Conservation (phyloP, 306 rosid genomes). For the Corylus avellana region DNA sequence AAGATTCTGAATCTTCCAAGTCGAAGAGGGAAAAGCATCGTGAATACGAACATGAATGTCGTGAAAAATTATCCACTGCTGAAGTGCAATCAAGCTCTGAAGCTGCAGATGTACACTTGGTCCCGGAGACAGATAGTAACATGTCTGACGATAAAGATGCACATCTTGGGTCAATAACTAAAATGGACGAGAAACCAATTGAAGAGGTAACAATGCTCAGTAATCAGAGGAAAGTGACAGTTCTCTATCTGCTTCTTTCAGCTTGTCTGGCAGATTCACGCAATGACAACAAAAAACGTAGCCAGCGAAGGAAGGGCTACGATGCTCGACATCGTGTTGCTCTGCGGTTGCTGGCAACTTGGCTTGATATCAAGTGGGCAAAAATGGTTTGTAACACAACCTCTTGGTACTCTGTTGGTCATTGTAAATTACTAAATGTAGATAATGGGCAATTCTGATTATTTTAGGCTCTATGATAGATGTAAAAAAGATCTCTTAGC, state of each 20-base stretch:
- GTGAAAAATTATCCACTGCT: slow-evolving; percentile 55
- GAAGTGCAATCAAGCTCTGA: slow-evolving; percentile 48
- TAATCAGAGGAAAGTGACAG: slow-evolving; percentile 75
- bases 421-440: background rate
- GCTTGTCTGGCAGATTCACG: slow-evolving; percentile 70
- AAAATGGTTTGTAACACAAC: slow-evolving; percentile 65
- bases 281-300: slow-evolving; percentile 46
- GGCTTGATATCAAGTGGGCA: slow-evolving; percentile 86
- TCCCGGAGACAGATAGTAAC: slow-evolving; percentile 28
- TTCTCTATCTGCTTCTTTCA: slow-evolving; percentile 78
- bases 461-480: background rate
- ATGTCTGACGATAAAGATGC: slow-evolving; percentile 32
- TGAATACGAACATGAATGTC: slow-evolving; percentile 61
- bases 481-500: background rate
- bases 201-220: slow-evolving; percentile 69
- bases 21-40: slow-evolving; percentile 56
- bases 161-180: slow-evolving; percentile 25
- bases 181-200: slow-evolving; percentile 49
- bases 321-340: slow-evolving; percentile 92
- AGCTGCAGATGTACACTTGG: slow-evolving; percentile 32
- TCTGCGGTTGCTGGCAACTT: slow-evolving; percentile 69
- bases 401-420: slow-evolving; percentile 12
- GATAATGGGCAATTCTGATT: no score
- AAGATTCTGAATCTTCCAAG: slow-evolving; percentile 35
- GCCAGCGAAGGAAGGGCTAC: slow-evolving; percentile 72